Percentiles rank a stretch among this genome's conserved stretches.
phyloP scores from a whole-genome alignment of 2,329 filamentous ascomycete species.

The Xylaria sp. region DNA sequence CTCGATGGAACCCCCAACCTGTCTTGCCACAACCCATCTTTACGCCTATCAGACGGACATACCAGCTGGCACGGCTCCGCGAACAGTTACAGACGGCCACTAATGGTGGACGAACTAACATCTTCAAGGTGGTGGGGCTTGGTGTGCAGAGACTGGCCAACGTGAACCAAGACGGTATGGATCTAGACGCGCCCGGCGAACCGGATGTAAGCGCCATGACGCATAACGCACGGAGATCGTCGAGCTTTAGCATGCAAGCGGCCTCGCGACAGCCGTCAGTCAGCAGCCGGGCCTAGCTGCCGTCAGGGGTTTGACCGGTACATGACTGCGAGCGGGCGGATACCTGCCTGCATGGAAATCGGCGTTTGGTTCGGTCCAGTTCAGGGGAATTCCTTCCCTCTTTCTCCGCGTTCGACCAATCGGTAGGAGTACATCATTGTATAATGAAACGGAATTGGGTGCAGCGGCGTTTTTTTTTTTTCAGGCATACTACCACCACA shows the following conservation, averaged over 20 bases:
- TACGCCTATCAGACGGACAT: slow-evolving; percentile 69
- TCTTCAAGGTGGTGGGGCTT: slow-evolving; percentile 68
- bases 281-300: slow-evolving; percentile 56
- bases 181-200: slow-evolving; percentile 67
- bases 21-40: slow-evolving; percentile 74
- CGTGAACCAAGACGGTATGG: slow-evolving; percentile 56
- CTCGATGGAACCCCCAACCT: slow-evolving; percentile 80
- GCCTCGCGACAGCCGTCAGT: slow-evolving; percentile 59
- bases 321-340: background rate
- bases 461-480: slow-evolving; percentile 18
- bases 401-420: background rate
- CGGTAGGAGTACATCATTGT: background rate
- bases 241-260: slow-evolving; percentile 58
- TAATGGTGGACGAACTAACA: slow-evolving; percentile 72
- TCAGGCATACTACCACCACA: slow-evolving; percentile 26
- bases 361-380: background rate
- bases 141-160: slow-evolving; percentile 65
- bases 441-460: slow-evolving; percentile 14
- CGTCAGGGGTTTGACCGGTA: background rate
- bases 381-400: background rate
- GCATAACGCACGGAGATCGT: slow-evolving; percentile 54
- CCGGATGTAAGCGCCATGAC: slow-evolving; percentile 57
- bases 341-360: background rate
- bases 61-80: slow-evolving; percentile 69
- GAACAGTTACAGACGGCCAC: slow-evolving; percentile 74